Evolutionary conservation across 2,329 filamentous ascomycete species (phyloP).

Genomic region (Bipolaris sorokiniana): DNA sequence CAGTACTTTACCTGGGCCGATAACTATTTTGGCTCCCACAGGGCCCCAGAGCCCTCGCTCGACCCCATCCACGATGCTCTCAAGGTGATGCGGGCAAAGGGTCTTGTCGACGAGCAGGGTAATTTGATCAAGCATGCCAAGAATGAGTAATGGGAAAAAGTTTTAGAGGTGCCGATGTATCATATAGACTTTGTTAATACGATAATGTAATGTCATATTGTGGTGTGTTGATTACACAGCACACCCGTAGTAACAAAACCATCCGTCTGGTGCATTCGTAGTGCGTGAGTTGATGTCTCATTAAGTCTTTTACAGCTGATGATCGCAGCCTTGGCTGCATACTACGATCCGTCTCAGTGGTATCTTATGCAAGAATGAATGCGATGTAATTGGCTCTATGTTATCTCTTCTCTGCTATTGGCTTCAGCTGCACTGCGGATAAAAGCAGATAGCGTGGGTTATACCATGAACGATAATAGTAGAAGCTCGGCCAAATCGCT

Average conservation of each 20-base stretch:
- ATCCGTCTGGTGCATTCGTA: no score
- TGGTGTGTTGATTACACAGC: not conserved
- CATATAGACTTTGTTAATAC: not conserved
- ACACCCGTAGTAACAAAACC: not conserved
- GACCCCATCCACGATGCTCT: constrained; percentile 15
- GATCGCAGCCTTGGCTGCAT: no score
- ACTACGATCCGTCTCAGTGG: no score
- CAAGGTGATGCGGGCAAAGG: constrained; percentile 14
- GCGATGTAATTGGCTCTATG: no score
- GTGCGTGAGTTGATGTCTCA: not conserved
- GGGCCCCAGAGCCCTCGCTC: constrained; percentile 7
- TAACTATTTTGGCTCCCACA: constrained; percentile 11
- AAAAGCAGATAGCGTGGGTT: no score
- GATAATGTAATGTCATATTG: not conserved
- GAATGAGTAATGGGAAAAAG: constrained; percentile 4
- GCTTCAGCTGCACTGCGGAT: no score
- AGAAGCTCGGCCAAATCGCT: no score
- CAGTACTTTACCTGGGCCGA: constrained; percentile 15
- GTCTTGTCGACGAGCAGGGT: constrained; percentile 10
- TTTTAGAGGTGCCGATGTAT: constrained; percentile 5
- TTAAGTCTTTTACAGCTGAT: not conserved
- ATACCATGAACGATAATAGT: no score
- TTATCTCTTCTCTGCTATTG: no score
- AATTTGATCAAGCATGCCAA: constrained; percentile 10
- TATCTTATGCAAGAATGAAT: no score